phyloP scores from a whole-genome alignment of 2,329 filamentous ascomycete species.

The Fusarium sp. region DNA sequence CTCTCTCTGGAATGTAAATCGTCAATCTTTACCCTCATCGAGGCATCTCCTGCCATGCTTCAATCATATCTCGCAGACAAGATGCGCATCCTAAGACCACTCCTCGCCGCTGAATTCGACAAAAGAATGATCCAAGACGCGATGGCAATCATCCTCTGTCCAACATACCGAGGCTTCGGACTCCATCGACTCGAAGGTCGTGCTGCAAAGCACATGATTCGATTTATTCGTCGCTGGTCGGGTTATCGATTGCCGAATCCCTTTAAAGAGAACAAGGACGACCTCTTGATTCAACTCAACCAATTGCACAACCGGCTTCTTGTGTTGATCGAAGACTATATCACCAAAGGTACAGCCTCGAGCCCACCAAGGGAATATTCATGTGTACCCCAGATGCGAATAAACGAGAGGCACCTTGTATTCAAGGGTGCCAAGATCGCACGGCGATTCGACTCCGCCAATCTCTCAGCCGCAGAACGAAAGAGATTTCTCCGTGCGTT shows the following conservation, averaged over 20 bases:
- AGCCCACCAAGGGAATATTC: constrained; percentile 19
- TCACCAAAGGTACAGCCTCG: constrained; percentile 30
- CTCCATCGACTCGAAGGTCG: too few relatives aligned
- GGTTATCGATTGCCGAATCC: constrained; percentile 15
- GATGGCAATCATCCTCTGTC: constrained; percentile 15
- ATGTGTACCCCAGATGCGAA: too few relatives aligned
- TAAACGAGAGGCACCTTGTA: neutral
- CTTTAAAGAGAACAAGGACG: neutral
- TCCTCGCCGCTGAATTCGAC: constrained; percentile 18
- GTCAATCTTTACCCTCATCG: neutral
- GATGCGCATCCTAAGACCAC: neutral
- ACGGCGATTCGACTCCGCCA: too few relatives aligned
- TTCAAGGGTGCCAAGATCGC: constrained; percentile 1
- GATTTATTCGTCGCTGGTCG: neutral
- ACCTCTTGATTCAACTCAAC: neutral
- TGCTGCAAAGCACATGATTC: neutral
- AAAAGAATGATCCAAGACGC: constrained; percentile 24
- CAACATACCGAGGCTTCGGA: too few relatives aligned
- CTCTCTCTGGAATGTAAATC: neutral
- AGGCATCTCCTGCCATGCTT: constrained; percentile 27
- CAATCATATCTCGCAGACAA: constrained; percentile 13
- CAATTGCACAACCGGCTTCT: constrained; percentile 7
- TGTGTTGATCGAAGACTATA: constrained; percentile 28
- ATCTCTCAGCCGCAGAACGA: constrained; percentile 8
- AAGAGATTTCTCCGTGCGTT: constrained; percentile 21